phyloP scores from a whole-genome alignment of 1,139 yeast species.

The Geotrichum aggregatum region DNA sequence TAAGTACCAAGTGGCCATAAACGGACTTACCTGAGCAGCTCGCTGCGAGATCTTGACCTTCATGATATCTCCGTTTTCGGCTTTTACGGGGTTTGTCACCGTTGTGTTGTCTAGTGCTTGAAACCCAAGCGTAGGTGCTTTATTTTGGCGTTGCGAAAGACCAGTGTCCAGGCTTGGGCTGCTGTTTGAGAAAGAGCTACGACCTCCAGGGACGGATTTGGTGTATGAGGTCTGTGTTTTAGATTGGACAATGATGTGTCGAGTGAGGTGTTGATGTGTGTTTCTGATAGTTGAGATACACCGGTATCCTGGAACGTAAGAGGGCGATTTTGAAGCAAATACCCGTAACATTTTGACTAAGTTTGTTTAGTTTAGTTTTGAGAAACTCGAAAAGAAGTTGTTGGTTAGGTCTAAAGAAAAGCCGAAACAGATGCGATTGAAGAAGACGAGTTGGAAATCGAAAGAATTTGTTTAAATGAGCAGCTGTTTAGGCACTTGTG shows the following conservation, averaged over 20 bases:
- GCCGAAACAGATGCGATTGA: too few relatives aligned
- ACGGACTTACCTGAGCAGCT: conserved; percentile 39
- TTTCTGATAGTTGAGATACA: conserved; percentile 13
- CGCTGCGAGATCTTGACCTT: conserved; percentile 43
- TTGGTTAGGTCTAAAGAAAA: too few relatives aligned
- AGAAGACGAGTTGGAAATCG: too few relatives aligned
- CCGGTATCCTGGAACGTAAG: conserved; percentile 1
- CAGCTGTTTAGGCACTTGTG: too few relatives aligned
- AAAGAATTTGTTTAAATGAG: too few relatives aligned
- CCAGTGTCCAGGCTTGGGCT: conserved; percentile 5
- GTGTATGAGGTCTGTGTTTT: conserved; percentile 4
- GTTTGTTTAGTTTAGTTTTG: too few relatives aligned
- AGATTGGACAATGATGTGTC: conserved; percentile 12
- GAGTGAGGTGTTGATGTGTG: conserved; percentile 14
- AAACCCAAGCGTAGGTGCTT: conserved; percentile 25
- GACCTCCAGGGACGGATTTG: conserved; percentile 6
- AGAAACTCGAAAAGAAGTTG: too few relatives aligned
- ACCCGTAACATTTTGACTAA: too few relatives aligned
- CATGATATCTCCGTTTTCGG: conserved; percentile 36
- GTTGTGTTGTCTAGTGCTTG: conserved; percentile 26
- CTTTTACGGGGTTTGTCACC: conserved; percentile 34
- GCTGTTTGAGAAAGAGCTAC: conserved; percentile 7
- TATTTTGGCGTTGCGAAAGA: conserved; percentile 1
- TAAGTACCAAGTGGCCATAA: too few relatives aligned
- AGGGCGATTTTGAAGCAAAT: too few relatives aligned